Percentiles rank a stretch among this genome's conserved stretches.
Conservation (phyloP, 441 rosid genomes). For the Erodium trifolium region DNA sequence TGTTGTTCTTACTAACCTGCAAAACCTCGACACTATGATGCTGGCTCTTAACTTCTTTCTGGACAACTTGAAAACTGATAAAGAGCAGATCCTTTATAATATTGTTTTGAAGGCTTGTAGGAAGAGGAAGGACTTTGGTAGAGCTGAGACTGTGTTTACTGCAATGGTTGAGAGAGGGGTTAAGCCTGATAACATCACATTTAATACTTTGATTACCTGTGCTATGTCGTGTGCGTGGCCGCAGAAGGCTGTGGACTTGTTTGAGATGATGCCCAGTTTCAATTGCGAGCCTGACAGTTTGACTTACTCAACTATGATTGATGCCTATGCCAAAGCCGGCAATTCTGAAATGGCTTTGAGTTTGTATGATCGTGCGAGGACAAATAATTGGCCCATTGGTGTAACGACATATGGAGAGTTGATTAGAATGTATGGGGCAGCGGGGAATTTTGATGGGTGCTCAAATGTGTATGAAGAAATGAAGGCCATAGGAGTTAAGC, state of each 20-base stretch:
- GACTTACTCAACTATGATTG: conserved; percentile 63
- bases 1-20: conserved; percentile 67
- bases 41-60: conserved; percentile 44
- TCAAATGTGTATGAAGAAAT: conserved; percentile 83
- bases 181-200: conserved; percentile 65
- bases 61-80: conserved; percentile 32
- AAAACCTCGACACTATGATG: conserved; percentile 49
- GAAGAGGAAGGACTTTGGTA: conserved; percentile 51
- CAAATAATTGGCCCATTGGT: conserved; percentile 76
- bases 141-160: conserved; percentile 59
- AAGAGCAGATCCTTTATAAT: conserved; percentile 60
- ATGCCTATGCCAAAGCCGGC: conserved; percentile 69
- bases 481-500: conserved; percentile 73
- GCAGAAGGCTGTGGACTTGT: conserved; percentile 68
- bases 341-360: conserved; percentile 61
- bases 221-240: conserved; percentile 54
- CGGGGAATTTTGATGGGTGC: conserved; percentile 76
- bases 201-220: conserved; percentile 68
- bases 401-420: conserved; percentile 53
- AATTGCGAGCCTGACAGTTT: conserved; percentile 66
- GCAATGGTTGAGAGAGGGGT: conserved; percentile 69
- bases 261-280: conserved; percentile 63
- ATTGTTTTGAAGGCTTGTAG: conserved; percentile 72
- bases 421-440: conserved; percentile 54
- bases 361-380: conserved; percentile 83